phyloP scores from a whole-genome alignment of 139 green algal species.

The Closterium sp. region DNA sequence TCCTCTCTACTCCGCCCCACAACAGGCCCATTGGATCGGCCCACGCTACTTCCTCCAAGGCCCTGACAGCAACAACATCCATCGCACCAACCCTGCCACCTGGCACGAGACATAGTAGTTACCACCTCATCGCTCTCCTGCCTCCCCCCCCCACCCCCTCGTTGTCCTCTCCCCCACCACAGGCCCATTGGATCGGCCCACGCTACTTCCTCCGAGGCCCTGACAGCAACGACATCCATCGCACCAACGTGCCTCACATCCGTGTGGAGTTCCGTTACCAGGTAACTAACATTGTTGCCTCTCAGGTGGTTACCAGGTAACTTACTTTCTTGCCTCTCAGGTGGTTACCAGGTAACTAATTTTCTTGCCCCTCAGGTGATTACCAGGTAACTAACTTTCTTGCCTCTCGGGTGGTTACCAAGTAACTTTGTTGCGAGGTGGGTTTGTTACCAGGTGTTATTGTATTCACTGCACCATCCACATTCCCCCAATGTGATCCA shows the following conservation, averaged over 20 bases:
- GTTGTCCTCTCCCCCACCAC: too few species aligned
- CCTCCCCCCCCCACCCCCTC: not conserved
- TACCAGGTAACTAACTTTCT: not conserved
- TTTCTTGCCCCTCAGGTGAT: not conserved
- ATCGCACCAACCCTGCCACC: not conserved
- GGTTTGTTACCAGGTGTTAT: too few species aligned
- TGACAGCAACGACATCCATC: conserved; percentile 96
- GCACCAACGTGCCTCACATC: conserved; percentile 96
- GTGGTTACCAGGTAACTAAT: not conserved
- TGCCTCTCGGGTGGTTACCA: not conserved
- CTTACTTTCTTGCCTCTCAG: not conserved
- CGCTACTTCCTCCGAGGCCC: conserved; percentile 64
- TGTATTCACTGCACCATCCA: too few species aligned
- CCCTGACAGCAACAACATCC: conserved; percentile 68
- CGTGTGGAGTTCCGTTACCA: conserved; percentile 85
- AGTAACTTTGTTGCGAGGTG: not conserved
- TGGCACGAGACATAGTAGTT: too few species aligned
- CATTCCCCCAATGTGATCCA: too few species aligned
- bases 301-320: not conserved
- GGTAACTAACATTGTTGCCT: not conserved
- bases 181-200: conserved; percentile 49
- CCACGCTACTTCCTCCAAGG: conserved; percentile 59
- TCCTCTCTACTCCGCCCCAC: too few species aligned
- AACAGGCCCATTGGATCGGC: conserved; percentile 49
- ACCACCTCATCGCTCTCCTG: not conserved